Conservation (phyloP, 2,329 filamentous ascomycete species). For the Colletotrichum coccodes region DNA sequence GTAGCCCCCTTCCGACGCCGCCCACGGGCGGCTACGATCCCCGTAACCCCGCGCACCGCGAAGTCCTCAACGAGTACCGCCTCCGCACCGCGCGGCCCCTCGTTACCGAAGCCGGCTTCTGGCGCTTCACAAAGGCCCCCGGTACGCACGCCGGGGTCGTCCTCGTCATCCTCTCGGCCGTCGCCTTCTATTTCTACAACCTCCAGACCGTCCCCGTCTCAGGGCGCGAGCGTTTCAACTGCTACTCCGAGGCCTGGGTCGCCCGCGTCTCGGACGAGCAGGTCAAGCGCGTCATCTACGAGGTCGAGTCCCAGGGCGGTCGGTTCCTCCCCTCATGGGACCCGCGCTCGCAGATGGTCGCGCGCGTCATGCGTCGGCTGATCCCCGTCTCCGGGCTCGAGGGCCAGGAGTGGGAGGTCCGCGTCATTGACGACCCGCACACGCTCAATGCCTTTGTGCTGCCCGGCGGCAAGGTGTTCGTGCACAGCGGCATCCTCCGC, state of each 20-base stretch:
- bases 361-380: conserved; percentile 72
- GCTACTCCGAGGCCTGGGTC: conserved; percentile 66
- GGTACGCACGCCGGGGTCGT: conserved; percentile 53
- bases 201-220: conserved; percentile 79
- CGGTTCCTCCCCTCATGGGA: conserved; percentile 70
- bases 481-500: conserved; percentile 78
- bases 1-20: not conserved
- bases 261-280: conserved; percentile 61
- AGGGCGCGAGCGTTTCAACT: conserved; percentile 79
- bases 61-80: conserved; percentile 24
- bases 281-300: conserved; percentile 66
- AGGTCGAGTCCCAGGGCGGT: conserved; percentile 61
- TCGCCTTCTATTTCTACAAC: conserved; percentile 73
- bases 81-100: conserved; percentile 45
- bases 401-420: conserved; percentile 74
- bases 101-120: conserved; percentile 44
- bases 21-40: conserved; percentile 11
- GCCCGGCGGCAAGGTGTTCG: conserved; percentile 83
- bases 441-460: conserved; percentile 81
- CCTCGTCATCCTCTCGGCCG: conserved; percentile 53
- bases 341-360: conserved; percentile 64
- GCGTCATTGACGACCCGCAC: conserved; percentile 74
- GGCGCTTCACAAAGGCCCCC: conserved; percentile 39
- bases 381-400: conserved; percentile 73
- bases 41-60: conserved; percentile 13